Percentiles rank a stretch among this genome's conserved stretches.
phyloP scores from a whole-genome alignment of 2,329 filamentous ascomycete genomes.

The Mollisiaceae sp. region DNA sequence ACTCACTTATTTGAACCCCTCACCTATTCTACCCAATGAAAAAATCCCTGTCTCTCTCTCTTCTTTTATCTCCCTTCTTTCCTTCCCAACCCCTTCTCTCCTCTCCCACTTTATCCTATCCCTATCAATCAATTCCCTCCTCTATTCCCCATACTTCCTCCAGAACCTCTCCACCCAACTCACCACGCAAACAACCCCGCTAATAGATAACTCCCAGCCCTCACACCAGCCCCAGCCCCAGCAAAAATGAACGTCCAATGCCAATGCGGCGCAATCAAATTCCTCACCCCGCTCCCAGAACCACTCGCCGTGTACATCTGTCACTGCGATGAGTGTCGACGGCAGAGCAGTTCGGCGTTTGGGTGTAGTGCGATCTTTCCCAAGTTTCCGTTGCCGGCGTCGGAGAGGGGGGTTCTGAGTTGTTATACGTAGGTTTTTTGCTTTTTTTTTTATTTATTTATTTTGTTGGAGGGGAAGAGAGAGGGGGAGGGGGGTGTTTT shows the following conservation, averaged over 20 bases:
- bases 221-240: not conserved
- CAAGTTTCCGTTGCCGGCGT: conserved; percentile 60
- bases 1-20: too few species aligned
- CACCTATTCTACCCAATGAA: too few species aligned
- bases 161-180: too few species aligned
- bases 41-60: too few species aligned
- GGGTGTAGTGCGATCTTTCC: conserved; percentile 74
- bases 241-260: conserved; percentile 26
- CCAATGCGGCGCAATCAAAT: conserved; percentile 65
- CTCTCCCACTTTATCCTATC: not conserved
- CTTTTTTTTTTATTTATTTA: not conserved
- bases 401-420: conserved; percentile 49
- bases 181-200: too few species aligned
- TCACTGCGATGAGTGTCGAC: conserved; percentile 70
- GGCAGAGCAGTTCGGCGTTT: conserved; percentile 69
- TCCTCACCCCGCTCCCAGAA: conserved; percentile 63
- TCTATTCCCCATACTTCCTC: not conserved
- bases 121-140: not conserved
- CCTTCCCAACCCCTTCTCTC: not conserved
- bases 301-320: conserved; percentile 73
- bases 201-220: conserved; percentile 1
- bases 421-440: conserved; percentile 58
- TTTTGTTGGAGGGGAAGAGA: not conserved
- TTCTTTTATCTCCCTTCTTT: not conserved
- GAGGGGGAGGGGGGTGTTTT: not conserved